phyloP scores from a whole-genome alignment of 1,284 basidiomycete species.

The Pseudozyma pruni region DNA sequence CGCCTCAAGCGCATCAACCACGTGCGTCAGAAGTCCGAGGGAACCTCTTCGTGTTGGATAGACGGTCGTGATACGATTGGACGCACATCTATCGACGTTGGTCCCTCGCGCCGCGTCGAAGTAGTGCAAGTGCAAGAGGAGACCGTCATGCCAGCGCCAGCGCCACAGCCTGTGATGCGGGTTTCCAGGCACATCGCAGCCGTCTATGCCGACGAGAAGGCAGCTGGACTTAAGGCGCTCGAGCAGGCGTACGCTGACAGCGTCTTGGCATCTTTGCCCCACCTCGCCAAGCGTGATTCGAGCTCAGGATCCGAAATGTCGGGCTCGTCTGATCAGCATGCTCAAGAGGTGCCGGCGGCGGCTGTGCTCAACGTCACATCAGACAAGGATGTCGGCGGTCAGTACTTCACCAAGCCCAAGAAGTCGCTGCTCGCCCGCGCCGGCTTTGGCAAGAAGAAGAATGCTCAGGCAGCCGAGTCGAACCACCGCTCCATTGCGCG shows the following conservation, averaged over 20 bases:
- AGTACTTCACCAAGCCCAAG: conserved; percentile 21
- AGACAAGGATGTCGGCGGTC: conserved; percentile 26
- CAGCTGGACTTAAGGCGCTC: conserved; percentile 27
- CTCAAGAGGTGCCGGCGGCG: conserved; percentile 9
- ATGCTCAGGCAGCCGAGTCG: not conserved
- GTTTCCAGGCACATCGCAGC: conserved; percentile 12
- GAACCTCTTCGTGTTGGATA: conserved; percentile 25
- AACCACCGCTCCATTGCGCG: conserved; percentile 18
- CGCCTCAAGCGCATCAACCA: conserved; percentile 45
- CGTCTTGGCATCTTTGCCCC: conserved; percentile 34
- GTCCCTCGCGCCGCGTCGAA: not conserved
- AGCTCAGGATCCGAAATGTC: conserved; percentile 38
- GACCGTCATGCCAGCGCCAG: conserved; percentile 1
- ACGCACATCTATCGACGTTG: conserved; percentile 28
- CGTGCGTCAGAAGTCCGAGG: conserved; percentile 28
- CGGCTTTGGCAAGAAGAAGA: conserved; percentile 25
- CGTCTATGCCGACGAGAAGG: conserved; percentile 30
- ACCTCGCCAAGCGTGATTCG: conserved; percentile 37
- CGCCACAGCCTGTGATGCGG: conserved; percentile 2
- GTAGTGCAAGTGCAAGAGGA: conserved; percentile 2
- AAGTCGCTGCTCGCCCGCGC: conserved; percentile 22
- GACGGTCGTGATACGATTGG: conserved; percentile 47
- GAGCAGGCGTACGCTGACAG: conserved; percentile 30
- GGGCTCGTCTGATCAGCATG: conserved; percentile 33
- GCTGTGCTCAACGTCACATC: conserved; percentile 15